phyloP scores from a whole-genome alignment of 163 green algal species.

The Volvox carteri region DNA sequence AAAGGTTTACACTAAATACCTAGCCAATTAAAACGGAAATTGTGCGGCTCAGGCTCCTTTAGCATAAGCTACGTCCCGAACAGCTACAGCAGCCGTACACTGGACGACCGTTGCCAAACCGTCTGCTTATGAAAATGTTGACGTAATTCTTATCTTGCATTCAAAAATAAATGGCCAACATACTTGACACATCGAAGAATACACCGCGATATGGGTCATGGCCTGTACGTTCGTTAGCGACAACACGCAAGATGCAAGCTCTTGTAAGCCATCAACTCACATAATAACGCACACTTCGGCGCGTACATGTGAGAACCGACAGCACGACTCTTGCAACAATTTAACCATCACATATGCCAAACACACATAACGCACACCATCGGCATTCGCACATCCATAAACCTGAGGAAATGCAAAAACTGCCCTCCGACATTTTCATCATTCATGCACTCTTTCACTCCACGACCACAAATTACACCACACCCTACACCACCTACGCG shows the following conservation, averaged over 20 bases:
- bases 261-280: constrained; percentile 1
- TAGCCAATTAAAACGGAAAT: not conserved
- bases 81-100: constrained; percentile 31
- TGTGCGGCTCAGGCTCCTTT: not conserved
- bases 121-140: too few species aligned
- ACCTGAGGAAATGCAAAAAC: not conserved
- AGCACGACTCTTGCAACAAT: not conserved
- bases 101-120: not conserved
- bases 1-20: constrained; percentile 8
- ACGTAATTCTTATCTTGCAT: not conserved
- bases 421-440: not conserved
- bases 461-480: not conserved
- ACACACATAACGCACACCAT: not conserved
- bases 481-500: not conserved
- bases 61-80: not conserved
- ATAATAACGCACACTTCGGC: constrained; percentile 2
- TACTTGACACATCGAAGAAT: not conserved
- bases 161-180: not conserved
- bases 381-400: not conserved
- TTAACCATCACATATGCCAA: not conserved
- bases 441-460: not conserved
- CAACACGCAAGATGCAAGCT: not conserved
- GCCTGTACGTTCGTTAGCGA: not conserved
- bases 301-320: not conserved
- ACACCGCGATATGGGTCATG: not conserved